Percentiles rank a stretch among this genome's conserved stretches.
phyloP scores from a whole-genome alignment of 306 rosid species.

The Pterocarpus santalinus region DNA sequence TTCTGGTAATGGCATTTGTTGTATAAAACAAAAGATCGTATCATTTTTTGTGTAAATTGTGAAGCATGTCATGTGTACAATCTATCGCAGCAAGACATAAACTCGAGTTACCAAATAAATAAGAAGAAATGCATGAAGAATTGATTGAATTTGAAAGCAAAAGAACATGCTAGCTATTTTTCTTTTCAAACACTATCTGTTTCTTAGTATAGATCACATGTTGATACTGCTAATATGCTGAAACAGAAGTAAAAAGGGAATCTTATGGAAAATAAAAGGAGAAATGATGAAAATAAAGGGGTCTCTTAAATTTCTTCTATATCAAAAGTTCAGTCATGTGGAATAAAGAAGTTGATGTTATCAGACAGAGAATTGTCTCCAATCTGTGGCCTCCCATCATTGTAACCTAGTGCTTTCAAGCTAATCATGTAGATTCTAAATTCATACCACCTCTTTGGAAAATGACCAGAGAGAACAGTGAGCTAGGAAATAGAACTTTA shows the following conservation, averaged over 20 bases:
- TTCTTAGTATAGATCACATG: conserved; percentile 9
- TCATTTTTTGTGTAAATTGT: conserved; percentile 10
- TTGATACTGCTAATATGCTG: conserved; percentile 15
- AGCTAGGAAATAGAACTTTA: conserved; percentile 17
- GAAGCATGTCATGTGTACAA: conserved; percentile 26
- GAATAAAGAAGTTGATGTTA: conserved; percentile 5
- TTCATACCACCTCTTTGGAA: not conserved
- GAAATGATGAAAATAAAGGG: conserved; percentile 11
- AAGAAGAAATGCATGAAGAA: conserved; percentile 26
- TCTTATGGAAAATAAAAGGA: conserved; percentile 22
- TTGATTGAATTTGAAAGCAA: conserved; percentile 27
- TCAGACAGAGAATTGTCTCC: conserved; percentile 27
- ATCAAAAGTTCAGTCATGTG: conserved; percentile 19
- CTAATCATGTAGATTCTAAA: conserved; percentile 3
- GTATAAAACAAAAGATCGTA: conserved; percentile 9
- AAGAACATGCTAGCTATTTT: conserved; percentile 24
- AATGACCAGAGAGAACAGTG: conserved; percentile 22
- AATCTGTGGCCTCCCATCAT: conserved; percentile 15
- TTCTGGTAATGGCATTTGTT: conserved; percentile 14
- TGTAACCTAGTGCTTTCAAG: conserved; percentile 33
- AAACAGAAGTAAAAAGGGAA: conserved; percentile 15
- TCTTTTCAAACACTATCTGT: conserved; percentile 25
- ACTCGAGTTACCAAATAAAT: conserved; percentile 26
- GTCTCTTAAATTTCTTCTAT: conserved; percentile 34
- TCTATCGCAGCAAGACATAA: conserved; percentile 20